Percentiles rank a stretch among this genome's conserved stretches.
phyloP scores from a whole-genome alignment of 768 basidiomycete species.

The Suillus subluteus region DNA sequence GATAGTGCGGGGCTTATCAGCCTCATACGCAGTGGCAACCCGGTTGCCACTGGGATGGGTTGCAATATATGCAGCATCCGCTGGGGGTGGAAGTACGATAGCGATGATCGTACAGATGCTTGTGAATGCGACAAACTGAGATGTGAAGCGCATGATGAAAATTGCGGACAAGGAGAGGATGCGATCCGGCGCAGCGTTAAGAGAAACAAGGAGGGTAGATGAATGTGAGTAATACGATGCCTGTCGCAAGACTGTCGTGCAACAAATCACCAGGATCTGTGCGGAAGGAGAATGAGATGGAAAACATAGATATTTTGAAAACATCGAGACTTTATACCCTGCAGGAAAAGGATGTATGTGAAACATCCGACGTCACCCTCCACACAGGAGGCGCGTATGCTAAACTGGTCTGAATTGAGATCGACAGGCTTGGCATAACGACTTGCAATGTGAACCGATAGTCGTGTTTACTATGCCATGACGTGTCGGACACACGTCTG shows the following conservation, averaged over 20 bases:
- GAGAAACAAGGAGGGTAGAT: not conserved
- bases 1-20: not conserved
- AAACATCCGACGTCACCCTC: not conserved
- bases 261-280: slow-evolving; percentile 60
- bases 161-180: slow-evolving; percentile 20
- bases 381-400: not conserved
- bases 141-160: slow-evolving; percentile 51
- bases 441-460: not conserved
- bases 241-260: slow-evolving; percentile 1
- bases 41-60: slow-evolving; percentile 19
- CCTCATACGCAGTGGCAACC: not conserved
- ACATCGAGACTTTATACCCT: slow-evolving; percentile 1
- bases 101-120: slow-evolving; percentile 49
- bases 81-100: slow-evolving; percentile 41
- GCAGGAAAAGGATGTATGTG: not conserved
- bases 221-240: not conserved
- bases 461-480: not conserved
- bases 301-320: slow-evolving; percentile 26
- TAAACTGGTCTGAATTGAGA: not conserved
- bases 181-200: slow-evolving; percentile 19
- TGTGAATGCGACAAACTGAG: slow-evolving; percentile 51
- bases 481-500: not conserved
- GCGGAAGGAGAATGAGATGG: slow-evolving; percentile 40
- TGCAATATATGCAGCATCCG: slow-evolving; percentile 44
- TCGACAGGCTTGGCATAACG: not conserved